These are phyloP conservation scores for Boletus huronensis DNA, from an alignment of 768 basidiomycete species.

Conservation along the genomic window DNA sequence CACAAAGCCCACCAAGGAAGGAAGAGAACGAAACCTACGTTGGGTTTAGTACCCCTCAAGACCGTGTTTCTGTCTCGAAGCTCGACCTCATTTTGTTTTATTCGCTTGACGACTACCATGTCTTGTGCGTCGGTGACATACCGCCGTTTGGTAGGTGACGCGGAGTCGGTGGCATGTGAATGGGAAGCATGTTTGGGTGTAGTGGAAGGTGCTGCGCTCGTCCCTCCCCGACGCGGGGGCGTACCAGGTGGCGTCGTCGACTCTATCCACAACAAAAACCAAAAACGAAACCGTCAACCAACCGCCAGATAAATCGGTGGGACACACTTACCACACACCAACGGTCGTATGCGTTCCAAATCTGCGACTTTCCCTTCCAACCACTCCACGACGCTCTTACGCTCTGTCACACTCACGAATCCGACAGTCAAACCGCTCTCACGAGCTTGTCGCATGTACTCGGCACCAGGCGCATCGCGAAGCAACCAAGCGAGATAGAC, in stretches of 20 bases:
- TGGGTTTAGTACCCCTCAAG: constrained; percentile 76
- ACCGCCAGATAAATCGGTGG: background rate
- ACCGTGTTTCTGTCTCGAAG: constrained; percentile 80
- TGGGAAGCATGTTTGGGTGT: constrained; percentile 22
- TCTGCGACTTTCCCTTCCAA: constrained; percentile 52
- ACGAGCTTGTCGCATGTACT: constrained; percentile 85
- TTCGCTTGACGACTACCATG: constrained; percentile 82
- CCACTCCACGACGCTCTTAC: constrained; percentile 85
- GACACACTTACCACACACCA: constrained; percentile 18
- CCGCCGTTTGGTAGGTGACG: constrained; percentile 62
- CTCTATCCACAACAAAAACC: constrained; percentile 26
- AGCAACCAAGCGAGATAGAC: constrained; percentile 83
- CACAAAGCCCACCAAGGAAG: background rate
- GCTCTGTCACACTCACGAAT: constrained; percentile 83
- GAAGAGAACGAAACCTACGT: constrained; percentile 47
- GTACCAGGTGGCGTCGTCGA: constrained; percentile 63
- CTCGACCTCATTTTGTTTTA: constrained; percentile 70
- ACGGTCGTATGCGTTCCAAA: constrained; percentile 25
- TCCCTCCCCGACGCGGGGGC: constrained; percentile 39
- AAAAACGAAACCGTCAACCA: background rate
- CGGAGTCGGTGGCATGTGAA: constrained; percentile 25
- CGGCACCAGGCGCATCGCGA: constrained; percentile 68
- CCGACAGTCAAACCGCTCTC: constrained; percentile 69
- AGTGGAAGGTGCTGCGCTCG: constrained; percentile 16
- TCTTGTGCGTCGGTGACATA: constrained; percentile 80